A percentile compares a stretch with the other conserved stretches of the same genome.
These are phyloP conservation scores for Lantana camara DNA, from an alignment of 257 asterid species.

Conservation along the genomic window DNA sequence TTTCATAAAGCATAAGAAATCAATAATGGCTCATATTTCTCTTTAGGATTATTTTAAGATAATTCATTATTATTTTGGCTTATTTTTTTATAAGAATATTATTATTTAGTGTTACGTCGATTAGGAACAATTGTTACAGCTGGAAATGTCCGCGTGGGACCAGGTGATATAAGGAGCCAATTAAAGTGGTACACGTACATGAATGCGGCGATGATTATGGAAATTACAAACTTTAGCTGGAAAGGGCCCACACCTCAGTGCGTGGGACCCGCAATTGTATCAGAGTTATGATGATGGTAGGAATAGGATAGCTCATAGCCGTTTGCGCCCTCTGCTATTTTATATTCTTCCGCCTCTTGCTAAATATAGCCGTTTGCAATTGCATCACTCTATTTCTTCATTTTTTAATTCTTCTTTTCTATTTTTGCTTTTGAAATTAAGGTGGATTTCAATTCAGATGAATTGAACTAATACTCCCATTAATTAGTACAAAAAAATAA, in stretches of 20 bases:
- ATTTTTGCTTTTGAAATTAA: too few species aligned
- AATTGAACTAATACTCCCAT: too few species aligned
- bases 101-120: constrained; percentile 21
- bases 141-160: constrained; percentile 41
- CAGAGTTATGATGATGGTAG: too few species aligned
- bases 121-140: constrained; percentile 37
- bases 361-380: constrained; percentile 12
- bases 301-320: too few species aligned
- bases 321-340: constrained; percentile 3
- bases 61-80: not conserved
- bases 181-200: constrained; percentile 12
- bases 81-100: not conserved
- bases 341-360: not conserved
- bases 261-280: not conserved
- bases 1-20: too few species aligned
- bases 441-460: too few species aligned
- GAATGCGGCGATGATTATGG: not conserved
- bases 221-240: not conserved
- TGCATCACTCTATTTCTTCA: too few species aligned
- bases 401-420: too few species aligned
- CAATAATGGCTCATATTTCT: too few species aligned
- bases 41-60: too few species aligned
- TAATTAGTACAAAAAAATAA: too few species aligned
- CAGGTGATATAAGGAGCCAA: constrained; percentile 25
- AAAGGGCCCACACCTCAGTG: not conserved